phyloP scores from a whole-genome alignment of 306 rosid species.

The Acacia crassicarpa region DNA sequence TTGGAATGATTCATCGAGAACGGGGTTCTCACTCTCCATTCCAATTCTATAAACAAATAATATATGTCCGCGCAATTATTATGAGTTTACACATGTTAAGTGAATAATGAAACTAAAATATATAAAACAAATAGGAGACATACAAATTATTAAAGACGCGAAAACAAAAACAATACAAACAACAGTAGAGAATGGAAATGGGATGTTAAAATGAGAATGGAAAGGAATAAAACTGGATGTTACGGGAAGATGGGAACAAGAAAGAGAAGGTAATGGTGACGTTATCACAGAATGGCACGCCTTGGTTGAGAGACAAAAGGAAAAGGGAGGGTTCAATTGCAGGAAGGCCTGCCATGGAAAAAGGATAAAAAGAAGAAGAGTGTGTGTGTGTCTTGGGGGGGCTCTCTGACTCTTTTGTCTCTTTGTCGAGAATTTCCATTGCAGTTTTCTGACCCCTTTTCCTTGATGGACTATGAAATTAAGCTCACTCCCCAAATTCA shows the following conservation, averaged over 20 bases:
- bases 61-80: neutral
- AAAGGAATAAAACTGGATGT: neutral
- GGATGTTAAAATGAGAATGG: neutral
- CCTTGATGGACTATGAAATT: constrained; percentile 13
- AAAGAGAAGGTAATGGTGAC: constrained; percentile 38
- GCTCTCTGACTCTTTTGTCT: constrained; percentile 54
- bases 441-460: constrained; percentile 42
- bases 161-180: constrained; percentile 9
- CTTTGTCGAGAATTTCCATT: constrained; percentile 62
- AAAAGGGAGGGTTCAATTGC: constrained; percentile 32
- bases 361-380: neutral
- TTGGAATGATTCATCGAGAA: constrained; percentile 67
- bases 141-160: neutral
- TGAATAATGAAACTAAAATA: neutral
- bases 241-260: neutral
- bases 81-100: neutral
- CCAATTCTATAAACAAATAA: constrained; percentile 22
- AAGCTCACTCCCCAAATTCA: constrained; percentile 26
- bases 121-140: neutral
- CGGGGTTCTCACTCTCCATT: constrained; percentile 50
- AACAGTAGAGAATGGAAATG: neutral
- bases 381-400: constrained; percentile 34
- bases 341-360: constrained; percentile 36
- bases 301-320: constrained; percentile 46
- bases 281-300: constrained; percentile 63